Evolutionary conservation across 2,329 filamentous ascomycete species (phyloP), one percentile per base, ranked within the genome.

Genomic region (Tolypocladium capitatum): DNA sequence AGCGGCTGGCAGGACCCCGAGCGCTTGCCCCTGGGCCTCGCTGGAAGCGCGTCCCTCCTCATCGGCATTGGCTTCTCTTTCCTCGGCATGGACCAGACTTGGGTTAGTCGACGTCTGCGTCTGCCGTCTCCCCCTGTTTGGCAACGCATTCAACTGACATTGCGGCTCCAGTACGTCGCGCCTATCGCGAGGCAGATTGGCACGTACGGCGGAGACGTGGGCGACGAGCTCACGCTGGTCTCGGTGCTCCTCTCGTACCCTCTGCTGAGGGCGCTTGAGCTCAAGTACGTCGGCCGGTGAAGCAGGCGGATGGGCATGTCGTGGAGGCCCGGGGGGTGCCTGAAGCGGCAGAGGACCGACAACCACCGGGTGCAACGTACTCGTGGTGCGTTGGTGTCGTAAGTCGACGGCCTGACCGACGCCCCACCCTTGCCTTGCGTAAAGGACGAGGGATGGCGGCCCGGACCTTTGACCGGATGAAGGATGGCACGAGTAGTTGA

Each of bases 61-160:
- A 24, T 24, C 16, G 35, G 18, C 20, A 38, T 38, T 46, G 48
- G 54, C 33, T 47, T 49, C 40, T 47, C 50, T 32, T 51, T 56
- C 14, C 40, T 54, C 7, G 54, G 53, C 35, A 52, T 55, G 52
- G 48, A 50, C 27, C 55, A 57, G 36, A 55, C 51, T 11, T 55
- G 52, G 53, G 49, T 50, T 8, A 24, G 35, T 38, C 11, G 5
- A 13, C 35, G 20, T 38, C 35, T 24, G 34, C 20, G 10, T 4
- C 9, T 24, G 24, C 24, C 24, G 24, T 24, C 20, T 36, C 8
- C 16, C 30, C 8, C 18, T 38, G 10, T 21, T 24, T 8, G 10
- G 20, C 18, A 14, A 8, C 32, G 32, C 2, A 21, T 14, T 16
- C 18, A 11, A 38, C 10, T 14, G 10, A 21, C 13, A 18, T 13